phyloP scores from a whole-genome alignment of 371 early-diverging fungal species.

The Zopfochytrium polystomum region DNA sequence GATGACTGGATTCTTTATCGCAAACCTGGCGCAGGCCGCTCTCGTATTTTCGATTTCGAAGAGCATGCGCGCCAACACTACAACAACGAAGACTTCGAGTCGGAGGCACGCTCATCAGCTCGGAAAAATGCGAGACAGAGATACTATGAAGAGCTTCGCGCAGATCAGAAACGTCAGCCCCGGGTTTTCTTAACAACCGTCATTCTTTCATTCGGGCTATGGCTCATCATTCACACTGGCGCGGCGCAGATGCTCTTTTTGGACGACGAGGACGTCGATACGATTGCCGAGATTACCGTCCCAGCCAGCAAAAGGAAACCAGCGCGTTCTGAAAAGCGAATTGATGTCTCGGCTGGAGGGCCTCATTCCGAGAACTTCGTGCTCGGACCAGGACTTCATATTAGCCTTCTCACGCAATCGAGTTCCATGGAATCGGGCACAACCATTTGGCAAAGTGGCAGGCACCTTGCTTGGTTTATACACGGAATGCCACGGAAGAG shows the following conservation, averaged over 20 bases:
- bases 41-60: conserved; percentile 36
- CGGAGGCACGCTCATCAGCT: conserved; percentile 15
- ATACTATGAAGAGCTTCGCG: conserved; percentile 14
- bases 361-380: background rate
- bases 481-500: background rate
- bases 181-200: conserved; percentile 11
- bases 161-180: background rate
- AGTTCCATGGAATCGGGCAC: background rate
- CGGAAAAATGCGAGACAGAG: conserved; percentile 8
- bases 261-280: conserved; percentile 20
- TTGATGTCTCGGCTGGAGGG: no score
- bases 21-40: background rate
- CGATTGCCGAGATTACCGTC: background rate
- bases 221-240: conserved; percentile 30
- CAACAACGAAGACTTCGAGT: conserved; percentile 9
- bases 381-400: background rate
- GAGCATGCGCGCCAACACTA: conserved; percentile 39
- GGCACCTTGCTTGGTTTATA: background rate
- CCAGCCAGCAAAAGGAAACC: no score
- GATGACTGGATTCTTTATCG: conserved; percentile 49
- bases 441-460: conserved; percentile 7
- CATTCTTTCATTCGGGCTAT: conserved; percentile 16
- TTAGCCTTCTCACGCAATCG: background rate
- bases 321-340: no score
- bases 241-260: conserved; percentile 29